Evolutionary conservation across 306 rosid genomes (phyloP), one percentile per base, ranked within the genome.

Genomic region (Quercus agrifolia): DNA sequence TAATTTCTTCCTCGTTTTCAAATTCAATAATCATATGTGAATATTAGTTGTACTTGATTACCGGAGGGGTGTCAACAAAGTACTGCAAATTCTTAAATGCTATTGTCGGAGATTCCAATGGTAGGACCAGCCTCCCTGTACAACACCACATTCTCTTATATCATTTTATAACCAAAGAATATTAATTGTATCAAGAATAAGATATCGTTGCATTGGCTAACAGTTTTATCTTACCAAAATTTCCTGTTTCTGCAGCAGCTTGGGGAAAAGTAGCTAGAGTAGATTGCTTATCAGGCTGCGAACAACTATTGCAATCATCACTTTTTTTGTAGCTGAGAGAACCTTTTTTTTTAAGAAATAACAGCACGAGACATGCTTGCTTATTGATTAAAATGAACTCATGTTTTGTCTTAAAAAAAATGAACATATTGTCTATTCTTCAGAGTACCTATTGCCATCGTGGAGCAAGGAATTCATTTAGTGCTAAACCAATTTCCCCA

Each of bases 391-490:
- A 44, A 78, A 15, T 67, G 63, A 79, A 84, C 85, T 86, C 77
- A 88, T 89, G 77, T 74, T 86, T 86, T 71, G 35, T 70, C 71
- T 52, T 75, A 4, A 31, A 31, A 31, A 31, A 31, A 31, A 31
- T 31, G 33, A 31, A 31, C 33, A 31, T 31, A 31, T 31, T 31
- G 33, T 31, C 33, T 31, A 31, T 31, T 31, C 78, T 78, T 74
- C 54, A 41, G 56, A 38, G 18, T 81, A 89, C 92, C 89, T 84
- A 84, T 79, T 83, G 87, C 90, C 92, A 89, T 71, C 89, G 89
- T 49, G 90, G 92, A 76, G 86, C 89, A 56, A 79, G 86, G 77
- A 89, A 89, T 74, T 89, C 90, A 85, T 87, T 87, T 7, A 83
- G 56, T 66, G 92, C 70, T 76, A 89, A 54, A 67, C 90, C 90